These are phyloP conservation scores for Mycena pura DNA, from an alignment of 768 basidiomycete species.

Conservation along the genomic window DNA sequence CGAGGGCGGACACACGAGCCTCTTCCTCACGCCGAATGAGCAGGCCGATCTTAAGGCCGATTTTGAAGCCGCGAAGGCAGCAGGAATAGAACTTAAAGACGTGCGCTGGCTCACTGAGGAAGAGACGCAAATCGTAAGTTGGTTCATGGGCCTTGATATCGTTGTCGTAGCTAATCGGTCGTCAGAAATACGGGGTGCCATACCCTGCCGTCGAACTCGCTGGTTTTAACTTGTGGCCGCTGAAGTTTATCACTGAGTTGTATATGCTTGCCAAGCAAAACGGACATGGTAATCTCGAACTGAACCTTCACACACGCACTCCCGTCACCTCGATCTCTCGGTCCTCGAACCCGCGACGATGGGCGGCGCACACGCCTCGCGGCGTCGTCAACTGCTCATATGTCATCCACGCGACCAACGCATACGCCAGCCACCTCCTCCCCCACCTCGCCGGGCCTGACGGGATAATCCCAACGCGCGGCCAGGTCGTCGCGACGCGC, in stretches of 20 bases:
- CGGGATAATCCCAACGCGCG: slow-evolving; percentile 74
- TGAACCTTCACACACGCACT: slow-evolving; percentile 75
- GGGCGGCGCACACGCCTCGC: slow-evolving; percentile 71
- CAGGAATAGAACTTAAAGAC: slow-evolving; percentile 3
- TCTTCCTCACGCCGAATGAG: slow-evolving; percentile 1
- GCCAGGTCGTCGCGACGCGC: slow-evolving; percentile 63
- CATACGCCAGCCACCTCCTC: slow-evolving; percentile 79
- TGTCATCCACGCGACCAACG: slow-evolving; percentile 89
- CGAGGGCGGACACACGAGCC: slow-evolving; percentile 17
- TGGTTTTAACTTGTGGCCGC: slow-evolving; percentile 77
- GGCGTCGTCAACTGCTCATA: slow-evolving; percentile 65
- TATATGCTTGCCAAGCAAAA: slow-evolving; percentile 50
- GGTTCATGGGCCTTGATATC: background rate
- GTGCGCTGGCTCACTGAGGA: slow-evolving; percentile 17
- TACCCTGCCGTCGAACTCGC: slow-evolving; percentile 60
- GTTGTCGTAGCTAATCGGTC: background rate
- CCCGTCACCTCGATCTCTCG: slow-evolving; percentile 60
- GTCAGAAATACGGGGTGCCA: slow-evolving; percentile 49
- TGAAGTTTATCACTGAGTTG: slow-evolving; percentile 78
- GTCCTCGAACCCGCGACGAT: slow-evolving; percentile 42
- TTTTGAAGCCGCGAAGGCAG: slow-evolving; percentile 15
- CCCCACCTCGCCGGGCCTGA: slow-evolving; percentile 62
- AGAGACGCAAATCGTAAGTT: slow-evolving; percentile 14
- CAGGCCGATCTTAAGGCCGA: background rate
- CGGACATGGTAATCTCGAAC: slow-evolving; percentile 42